Evolutionary conservation across 2,329 filamentous ascomycete species (phyloP).

Genomic region (Beauveria australis): DNA sequence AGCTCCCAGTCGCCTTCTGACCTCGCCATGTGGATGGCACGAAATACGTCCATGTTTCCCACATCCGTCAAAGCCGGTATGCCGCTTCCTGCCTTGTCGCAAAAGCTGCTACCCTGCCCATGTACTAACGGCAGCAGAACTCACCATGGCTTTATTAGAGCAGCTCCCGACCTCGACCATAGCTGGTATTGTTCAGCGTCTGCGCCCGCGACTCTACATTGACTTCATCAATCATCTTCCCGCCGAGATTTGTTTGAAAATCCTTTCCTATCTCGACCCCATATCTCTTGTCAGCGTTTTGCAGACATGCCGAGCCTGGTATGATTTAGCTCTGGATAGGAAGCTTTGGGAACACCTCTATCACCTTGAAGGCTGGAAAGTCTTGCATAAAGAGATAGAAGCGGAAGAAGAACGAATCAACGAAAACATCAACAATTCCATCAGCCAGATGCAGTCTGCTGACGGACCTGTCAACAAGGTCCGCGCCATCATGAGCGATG

Average conservation of each 20-base stretch:
- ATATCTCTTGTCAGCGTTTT: conserved; percentile 72
- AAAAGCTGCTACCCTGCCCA: neutral
- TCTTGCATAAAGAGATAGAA: conserved; percentile 56
- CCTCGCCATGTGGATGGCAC: conserved; percentile 41
- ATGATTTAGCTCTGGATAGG: conserved; percentile 69
- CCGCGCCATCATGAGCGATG: conserved; percentile 40
- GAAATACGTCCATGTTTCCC: conserved; percentile 41
- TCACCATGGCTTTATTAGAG: conserved; percentile 70
- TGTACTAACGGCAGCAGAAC: conserved; percentile 43
- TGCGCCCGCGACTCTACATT: conserved; percentile 81
- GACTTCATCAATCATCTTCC: conserved; percentile 83
- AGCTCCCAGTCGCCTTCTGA: conserved; percentile 33
- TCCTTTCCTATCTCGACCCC: conserved; percentile 79
- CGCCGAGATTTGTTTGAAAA: conserved; percentile 81
- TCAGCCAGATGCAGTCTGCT: conserved; percentile 35
- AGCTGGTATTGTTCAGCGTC: conserved; percentile 67
- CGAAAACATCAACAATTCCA: conserved; percentile 29
- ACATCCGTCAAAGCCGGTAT: conserved; percentile 41
- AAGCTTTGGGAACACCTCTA: conserved; percentile 83
- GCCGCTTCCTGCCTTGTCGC: conserved; percentile 15
- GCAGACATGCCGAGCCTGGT: conserved; percentile 73
- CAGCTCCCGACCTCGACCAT: conserved; percentile 74
- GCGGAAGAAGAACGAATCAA: conserved; percentile 56
- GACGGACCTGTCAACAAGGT: conserved; percentile 48
- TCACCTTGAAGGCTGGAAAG: conserved; percentile 76